Evolutionary conservation across 805 yeast genomes (phyloP), one percentile per base, ranked within the genome.

Genomic region (Lipomyces sp.): DNA sequence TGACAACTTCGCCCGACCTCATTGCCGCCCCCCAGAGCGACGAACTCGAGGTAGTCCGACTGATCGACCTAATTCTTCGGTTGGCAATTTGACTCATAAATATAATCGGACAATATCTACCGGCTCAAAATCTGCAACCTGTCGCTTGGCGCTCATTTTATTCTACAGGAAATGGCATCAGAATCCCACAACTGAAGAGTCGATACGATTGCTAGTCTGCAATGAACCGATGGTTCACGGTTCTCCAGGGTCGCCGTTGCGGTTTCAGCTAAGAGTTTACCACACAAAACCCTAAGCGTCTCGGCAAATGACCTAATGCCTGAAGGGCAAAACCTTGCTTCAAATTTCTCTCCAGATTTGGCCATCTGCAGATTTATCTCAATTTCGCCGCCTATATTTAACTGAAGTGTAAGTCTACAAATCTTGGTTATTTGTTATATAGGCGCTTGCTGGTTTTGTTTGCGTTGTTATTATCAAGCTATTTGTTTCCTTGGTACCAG

Each of bases 1-100:
- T 95, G 99, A 75, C 98, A 94, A 42, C 97, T 91, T 66, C 99
- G 80, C 2, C 99, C 99, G 5, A 95, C 99, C 77, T 95, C 99
- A 72, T 90, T 91, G 70, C 98, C 96, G n/a, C 98, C 99, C 6
- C 99, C 99, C 5, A 95, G 83, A 32, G 97, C 93, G 67, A 90
- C 86, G 80, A 95, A 95, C 75, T 85, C 86, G 67, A 90, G 80
- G 18, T 76, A 73, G 62, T 84, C 82, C 42, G 69, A 57, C 34
- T 73, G 72, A 51, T 77, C 78, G 56, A 55, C 53, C 74, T 71
- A 59, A 3, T 57, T 55, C 48, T 4, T 6, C 5, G 11, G 34
- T 53, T 39, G 57, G 59, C 42, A 15, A 32, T 13, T 24, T 24
- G 39, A n/a, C 18, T 39, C 1, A 24, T 24, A 5, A 42, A n/a